Evolutionary conservation across 805 yeast species (phyloP).

Genomic region (Schwanniomyces yamadae): DNA sequence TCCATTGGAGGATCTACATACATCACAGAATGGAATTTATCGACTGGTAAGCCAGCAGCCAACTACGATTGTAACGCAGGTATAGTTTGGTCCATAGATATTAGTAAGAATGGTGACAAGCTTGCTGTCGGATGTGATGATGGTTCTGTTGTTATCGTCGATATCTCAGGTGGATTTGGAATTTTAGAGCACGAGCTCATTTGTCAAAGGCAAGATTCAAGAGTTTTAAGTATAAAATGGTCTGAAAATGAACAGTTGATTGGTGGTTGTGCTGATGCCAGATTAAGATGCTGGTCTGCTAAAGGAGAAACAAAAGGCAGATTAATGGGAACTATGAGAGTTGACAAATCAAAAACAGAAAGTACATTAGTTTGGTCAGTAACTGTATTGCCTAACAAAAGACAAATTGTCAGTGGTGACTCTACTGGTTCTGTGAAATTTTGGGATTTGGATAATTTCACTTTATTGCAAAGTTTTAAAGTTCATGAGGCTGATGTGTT

Average conservation of each 20-base stretch:
- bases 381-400: conserved; percentile 54
- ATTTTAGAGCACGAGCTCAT: conserved; percentile 71
- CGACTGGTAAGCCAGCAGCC: conserved; percentile 65
- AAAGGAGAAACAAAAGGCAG: conserved; percentile 54
- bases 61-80: conserved; percentile 92
- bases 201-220: conserved; percentile 78
- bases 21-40: conserved; percentile 88
- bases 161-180: conserved; percentile 86
- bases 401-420: conserved; percentile 91
- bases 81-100: conserved; percentile 84
- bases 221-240: conserved; percentile 82
- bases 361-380: conserved; percentile 93
- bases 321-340: conserved; percentile 81
- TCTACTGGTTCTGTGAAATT: conserved; percentile 91
- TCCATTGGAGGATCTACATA: conserved; percentile 92
- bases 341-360: conserved; percentile 82
- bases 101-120: conserved; percentile 56
- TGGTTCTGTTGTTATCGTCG: conserved; percentile 81
- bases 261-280: conserved; percentile 97
- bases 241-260: conserved; percentile 59
- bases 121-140: conserved; percentile 94
- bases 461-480: conserved; percentile 76
- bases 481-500: conserved; percentile 91
- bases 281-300: conserved; percentile 77
- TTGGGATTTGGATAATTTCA: conserved; percentile 82